Evolutionary conservation across 441 rosid genomes (phyloP).

Genomic region (Flueggea neowawraea): DNA sequence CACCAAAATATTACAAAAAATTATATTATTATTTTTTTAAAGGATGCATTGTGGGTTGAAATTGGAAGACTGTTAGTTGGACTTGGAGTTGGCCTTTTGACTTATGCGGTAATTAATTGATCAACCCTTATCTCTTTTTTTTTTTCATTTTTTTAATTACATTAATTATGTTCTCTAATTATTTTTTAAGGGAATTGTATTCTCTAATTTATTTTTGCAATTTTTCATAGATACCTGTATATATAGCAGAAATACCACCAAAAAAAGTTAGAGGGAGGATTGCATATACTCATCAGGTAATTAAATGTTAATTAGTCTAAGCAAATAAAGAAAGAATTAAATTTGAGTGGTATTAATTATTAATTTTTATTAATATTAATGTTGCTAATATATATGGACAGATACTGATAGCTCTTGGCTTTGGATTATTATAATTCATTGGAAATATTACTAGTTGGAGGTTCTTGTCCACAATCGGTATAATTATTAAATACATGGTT

Average conservation of each 20-base stretch:
- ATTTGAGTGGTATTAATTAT: too few species aligned
- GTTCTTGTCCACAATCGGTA: conserved; percentile 40
- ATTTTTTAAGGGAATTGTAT: too few species aligned
- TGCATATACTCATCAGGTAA: conserved; percentile 35
- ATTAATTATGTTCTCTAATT: too few species aligned
- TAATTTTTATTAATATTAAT: too few species aligned
- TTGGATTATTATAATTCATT: neutral
- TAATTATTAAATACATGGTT: neutral
- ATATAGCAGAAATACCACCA: conserved; percentile 57
- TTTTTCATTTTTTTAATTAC: neutral
- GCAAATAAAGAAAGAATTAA: too few species aligned
- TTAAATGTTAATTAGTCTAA: too few species aligned
- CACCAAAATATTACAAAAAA: neutral
- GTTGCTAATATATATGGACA: too few species aligned
- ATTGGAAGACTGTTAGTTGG: conserved; percentile 65
- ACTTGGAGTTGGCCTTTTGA: conserved; percentile 49
- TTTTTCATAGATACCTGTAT: conserved; percentile 5
- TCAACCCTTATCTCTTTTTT: neutral
- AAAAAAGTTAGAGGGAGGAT: conserved; percentile 38
- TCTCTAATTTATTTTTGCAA: too few species aligned
- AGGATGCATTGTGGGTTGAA: conserved; percentile 32
- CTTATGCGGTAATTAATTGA: conserved; percentile 47
- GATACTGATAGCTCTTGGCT: too few species aligned
- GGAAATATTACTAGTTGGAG: conserved; percentile 45
- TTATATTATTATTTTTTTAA: conserved; percentile 6